These are phyloP conservation scores for Mortierella sp. DNA, from an alignment of 371 early-diverging fungal species.

Conservation along the genomic window DNA sequence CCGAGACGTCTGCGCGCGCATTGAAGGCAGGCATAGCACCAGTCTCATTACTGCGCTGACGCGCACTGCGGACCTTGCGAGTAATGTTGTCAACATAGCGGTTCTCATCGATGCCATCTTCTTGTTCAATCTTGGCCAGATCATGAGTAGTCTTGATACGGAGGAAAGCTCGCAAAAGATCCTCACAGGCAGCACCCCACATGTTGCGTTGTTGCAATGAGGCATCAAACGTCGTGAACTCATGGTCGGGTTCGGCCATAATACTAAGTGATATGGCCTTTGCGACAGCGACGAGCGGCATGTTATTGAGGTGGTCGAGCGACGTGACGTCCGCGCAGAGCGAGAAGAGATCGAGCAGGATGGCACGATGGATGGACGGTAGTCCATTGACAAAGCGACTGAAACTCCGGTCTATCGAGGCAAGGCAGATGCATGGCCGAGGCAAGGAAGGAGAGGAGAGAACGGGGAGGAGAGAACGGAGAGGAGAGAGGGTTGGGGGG, in stretches of 20 bases:
- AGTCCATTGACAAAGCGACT: constrained; percentile 35
- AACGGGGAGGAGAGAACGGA: too few relatives aligned
- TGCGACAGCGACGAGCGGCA: constrained; percentile 43
- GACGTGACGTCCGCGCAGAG: constrained; percentile 50
- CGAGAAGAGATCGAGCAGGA: constrained; percentile 46
- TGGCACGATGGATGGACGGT: constrained; percentile 42
- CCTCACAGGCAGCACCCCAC: constrained; percentile 51
- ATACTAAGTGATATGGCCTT: constrained; percentile 51
- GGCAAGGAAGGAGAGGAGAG: too few relatives aligned
- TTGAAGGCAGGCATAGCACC: constrained; percentile 31
- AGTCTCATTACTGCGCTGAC: constrained; percentile 44
- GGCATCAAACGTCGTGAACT: constrained; percentile 47
- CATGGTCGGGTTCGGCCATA: constrained; percentile 42
- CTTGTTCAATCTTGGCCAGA: constrained; percentile 46
- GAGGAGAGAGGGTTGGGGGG: too few relatives aligned
- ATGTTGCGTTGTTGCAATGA: constrained; percentile 47
- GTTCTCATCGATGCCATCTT: constrained; percentile 48
- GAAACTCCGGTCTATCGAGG: constrained; percentile 37
- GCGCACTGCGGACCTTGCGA: constrained; percentile 43
- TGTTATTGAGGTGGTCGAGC: constrained; percentile 46
- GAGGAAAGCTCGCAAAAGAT: constrained; percentile 47
- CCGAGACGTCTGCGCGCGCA: constrained; percentile 19
- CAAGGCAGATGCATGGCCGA: too few relatives aligned
- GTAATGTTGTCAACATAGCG: constrained; percentile 49
- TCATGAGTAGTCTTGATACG: constrained; percentile 49